A percentile compares a stretch with the other conserved stretches of the same genome.
Conservation (phyloP, 805 yeast genomes). For the Candida orba region DNA sequence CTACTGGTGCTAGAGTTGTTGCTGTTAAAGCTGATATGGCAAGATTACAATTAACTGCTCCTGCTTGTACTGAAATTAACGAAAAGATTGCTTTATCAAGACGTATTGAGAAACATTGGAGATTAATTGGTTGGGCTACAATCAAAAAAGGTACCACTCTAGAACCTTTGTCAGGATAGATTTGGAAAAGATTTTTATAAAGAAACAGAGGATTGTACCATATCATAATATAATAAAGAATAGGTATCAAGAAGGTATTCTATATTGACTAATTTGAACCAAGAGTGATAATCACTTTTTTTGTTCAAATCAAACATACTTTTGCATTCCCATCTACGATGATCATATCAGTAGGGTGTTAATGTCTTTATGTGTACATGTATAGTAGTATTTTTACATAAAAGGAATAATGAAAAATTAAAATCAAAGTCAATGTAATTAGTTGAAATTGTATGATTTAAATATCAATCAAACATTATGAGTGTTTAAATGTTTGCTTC, state of each 20-base stretch:
- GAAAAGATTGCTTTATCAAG: conserved; percentile 98
- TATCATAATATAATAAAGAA: neutral
- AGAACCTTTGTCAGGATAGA: conserved; percentile 47
- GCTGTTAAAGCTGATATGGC: conserved; percentile 99
- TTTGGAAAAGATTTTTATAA: neutral
- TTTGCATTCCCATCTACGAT: neutral
- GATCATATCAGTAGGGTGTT: neutral
- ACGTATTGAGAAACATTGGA: conserved; percentile 99
- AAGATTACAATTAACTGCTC: conserved; percentile 89
- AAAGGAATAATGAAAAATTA: conserved; percentile 1
- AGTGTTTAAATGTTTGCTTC: conserved; percentile 19
- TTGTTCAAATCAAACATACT: neutral
- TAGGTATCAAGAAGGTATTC: neutral
- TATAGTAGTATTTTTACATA: conserved; percentile 1
- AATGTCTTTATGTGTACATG: conserved; percentile 1
- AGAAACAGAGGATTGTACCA: too few relatives aligned
- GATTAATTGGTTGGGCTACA: conserved; percentile 99
- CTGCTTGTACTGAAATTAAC: conserved; percentile 97
- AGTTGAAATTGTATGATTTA: neutral
- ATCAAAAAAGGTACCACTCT: conserved; percentile 88
- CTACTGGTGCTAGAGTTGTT: conserved; percentile 98
- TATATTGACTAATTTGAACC: neutral
- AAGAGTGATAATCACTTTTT: too few relatives aligned
- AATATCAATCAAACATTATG: too few relatives aligned
- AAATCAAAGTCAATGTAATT: neutral